Conservation (phyloP, 495 filamentous ascomycete genomes). For the Astrocystis sublimbata region DNA sequence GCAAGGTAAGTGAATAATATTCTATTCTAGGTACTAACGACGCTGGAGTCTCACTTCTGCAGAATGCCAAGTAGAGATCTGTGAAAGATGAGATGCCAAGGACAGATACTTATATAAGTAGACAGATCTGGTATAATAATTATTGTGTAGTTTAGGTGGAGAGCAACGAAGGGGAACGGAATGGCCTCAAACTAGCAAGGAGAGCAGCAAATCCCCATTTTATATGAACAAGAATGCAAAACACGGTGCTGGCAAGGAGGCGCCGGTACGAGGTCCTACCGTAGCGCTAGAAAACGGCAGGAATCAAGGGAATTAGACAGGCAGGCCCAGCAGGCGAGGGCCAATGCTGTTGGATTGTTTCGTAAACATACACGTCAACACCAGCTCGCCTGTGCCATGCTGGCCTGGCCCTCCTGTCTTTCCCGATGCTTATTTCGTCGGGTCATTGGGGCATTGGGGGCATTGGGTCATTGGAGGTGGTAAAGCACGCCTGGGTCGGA, state of each 20-base stretch:
- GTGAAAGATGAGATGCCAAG: not conserved
- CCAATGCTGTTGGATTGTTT: slow-evolving; percentile 5
- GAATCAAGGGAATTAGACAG: too few relatives aligned
- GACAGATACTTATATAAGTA: too few relatives aligned
- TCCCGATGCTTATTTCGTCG: slow-evolving; percentile 11
- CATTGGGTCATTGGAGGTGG: too few relatives aligned
- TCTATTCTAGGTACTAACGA: not conserved
- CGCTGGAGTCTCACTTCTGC: not conserved
- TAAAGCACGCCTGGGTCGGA: too few relatives aligned
- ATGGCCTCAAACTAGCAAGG: not conserved
- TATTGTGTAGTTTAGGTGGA: not conserved
- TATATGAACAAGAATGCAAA: slow-evolving; percentile 8
- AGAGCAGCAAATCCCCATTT: slow-evolving; percentile 7
- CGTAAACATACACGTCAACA: slow-evolving; percentile 10
- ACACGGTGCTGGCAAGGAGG: not conserved
- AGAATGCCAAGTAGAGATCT: not conserved
- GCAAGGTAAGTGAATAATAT: too few relatives aligned
- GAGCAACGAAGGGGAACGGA: not conserved
- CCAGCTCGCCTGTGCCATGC: too few relatives aligned
- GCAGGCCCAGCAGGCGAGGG: not conserved
- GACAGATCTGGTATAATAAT: not conserved
- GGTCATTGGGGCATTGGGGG: too few relatives aligned
- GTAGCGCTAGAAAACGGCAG: too few relatives aligned
- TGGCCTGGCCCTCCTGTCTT: too few relatives aligned
- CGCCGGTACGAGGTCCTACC: not conserved